Evolutionary conservation across 768 basidiomycete genomes (phyloP).

Genomic region (Amanita rimosa): DNA sequence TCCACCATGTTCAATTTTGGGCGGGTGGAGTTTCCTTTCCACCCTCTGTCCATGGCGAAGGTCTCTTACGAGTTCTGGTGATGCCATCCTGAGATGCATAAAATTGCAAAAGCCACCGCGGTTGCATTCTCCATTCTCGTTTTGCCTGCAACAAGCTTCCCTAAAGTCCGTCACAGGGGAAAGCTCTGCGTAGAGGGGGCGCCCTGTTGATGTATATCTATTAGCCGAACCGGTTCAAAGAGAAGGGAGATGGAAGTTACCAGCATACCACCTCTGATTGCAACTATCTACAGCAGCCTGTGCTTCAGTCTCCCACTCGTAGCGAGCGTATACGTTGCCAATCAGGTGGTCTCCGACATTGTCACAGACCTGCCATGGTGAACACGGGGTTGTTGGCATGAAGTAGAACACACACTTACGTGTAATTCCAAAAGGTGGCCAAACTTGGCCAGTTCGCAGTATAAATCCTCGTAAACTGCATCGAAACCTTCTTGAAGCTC

Average conservation of each 20-base stretch:
- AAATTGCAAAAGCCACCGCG: slow-evolving; percentile 99
- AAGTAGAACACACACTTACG: slow-evolving; percentile 32
- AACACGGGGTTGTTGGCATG: slow-evolving; percentile 4
- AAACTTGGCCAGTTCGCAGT: slow-evolving; percentile 90
- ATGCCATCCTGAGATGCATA: slow-evolving; percentile 89
- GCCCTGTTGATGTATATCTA: slow-evolving; percentile 36
- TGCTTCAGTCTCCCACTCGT: slow-evolving; percentile 98
- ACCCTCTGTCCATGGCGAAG: slow-evolving; percentile 76
- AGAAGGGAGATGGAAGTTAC: slow-evolving; percentile 29
- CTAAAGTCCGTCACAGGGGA: slow-evolving; percentile 98
- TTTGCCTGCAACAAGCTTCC: slow-evolving; percentile 97
- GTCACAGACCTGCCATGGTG: slow-evolving; percentile 67
- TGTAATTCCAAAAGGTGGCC: slow-evolving; percentile 94
- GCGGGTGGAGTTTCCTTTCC: slow-evolving; percentile 67
- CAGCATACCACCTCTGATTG: slow-evolving; percentile 98
- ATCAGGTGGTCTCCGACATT: slow-evolving; percentile 99
- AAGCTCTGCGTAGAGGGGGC: slow-evolving; percentile 93
- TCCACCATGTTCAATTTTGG: slow-evolving; percentile 48
- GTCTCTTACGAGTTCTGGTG: slow-evolving; percentile 70
- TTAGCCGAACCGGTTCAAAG: slow-evolving; percentile 7
- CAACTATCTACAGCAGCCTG: slow-evolving; percentile 85
- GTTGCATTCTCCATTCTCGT: slow-evolving; percentile 97
- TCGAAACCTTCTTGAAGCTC: slow-evolving; percentile 89
- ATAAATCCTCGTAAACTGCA: slow-evolving; percentile 91
- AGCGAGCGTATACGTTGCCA: slow-evolving; percentile 96